Evolutionary conservation across 345 rosid genomes (phyloP), one percentile per base, ranked within the genome.

Genomic region (Erysimum cheiranthoides): DNA sequence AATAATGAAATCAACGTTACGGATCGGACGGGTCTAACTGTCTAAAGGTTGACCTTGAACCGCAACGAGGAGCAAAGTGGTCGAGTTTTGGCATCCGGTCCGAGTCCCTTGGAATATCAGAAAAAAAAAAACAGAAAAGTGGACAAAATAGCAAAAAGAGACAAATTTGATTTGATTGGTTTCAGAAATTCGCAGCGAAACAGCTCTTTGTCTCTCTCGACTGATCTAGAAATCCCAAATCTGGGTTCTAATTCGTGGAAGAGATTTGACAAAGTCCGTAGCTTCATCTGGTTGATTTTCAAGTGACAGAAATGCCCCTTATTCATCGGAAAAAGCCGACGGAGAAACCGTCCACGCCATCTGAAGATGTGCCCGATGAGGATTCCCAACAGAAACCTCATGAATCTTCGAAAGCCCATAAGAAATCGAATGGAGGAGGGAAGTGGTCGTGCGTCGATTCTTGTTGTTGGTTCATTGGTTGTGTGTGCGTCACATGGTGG

Each of bases 381-480:
- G 81, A 49, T 60, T 66, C 81, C 10, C 73, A 72, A 0, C 13
- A 61, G 47, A 69, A 75, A 60, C 30, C 68, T 36, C 73, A 38
- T 28, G 71, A 77, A 45, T 35, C 74, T 45, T 36, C 76, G 25
- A 77, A 71, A 77, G n/a, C 54, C 40, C 81, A 52, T 5, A 78
- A 72, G 73, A 71, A 59, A 66, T 34, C 81, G 0, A 66, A 51
- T 2, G 73, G 49, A 50, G 64, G 73, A 58, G 58, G 47, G 34
- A 71, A 72, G 77, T 94, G 99, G 99, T 86, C 96, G 10, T 94
- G 97, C 57, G n/a, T 92, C 49, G 97, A 94, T 80, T 77, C 76
- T 5, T 94, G 99, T 56, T 94, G 96, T 69, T 92, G 99, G 99
- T 71, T 92, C 50, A 83, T 92, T 3, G 99, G 99, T 0, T 89